These are phyloP conservation scores for Coemansia sp. DNA, from an alignment of 192 early-diverging fungal species.

Conservation along the genomic window DNA sequence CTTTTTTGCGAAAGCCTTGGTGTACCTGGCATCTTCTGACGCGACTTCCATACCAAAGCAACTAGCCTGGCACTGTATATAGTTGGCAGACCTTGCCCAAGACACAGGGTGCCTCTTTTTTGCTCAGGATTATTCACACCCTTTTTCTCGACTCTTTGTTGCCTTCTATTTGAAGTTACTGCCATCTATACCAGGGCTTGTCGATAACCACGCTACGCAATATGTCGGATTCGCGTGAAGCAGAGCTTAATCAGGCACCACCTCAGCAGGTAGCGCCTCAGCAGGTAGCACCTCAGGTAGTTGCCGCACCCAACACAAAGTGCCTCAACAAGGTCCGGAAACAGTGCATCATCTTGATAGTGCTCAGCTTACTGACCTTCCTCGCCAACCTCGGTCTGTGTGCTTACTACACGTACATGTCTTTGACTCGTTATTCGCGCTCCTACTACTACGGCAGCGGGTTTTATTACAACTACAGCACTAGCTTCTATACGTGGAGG, in stretches of 20 bases:
- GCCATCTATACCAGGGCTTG: background rate
- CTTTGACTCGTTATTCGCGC: background rate
- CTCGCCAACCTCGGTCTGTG: background rate
- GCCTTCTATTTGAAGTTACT: background rate
- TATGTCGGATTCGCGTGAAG: background rate
- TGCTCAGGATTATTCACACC: background rate
- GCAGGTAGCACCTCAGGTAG: background rate
- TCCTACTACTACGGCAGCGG: background rate
- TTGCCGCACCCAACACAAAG: background rate
- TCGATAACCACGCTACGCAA: background rate
- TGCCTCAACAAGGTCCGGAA: background rate
- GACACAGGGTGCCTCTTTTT: background rate
- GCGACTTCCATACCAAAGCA: background rate
- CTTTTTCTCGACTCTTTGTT: background rate
- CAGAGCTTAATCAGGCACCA: no score
- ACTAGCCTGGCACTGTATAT: background rate
- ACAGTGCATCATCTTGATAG: background rate
- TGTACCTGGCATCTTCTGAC: background rate
- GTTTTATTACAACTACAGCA: background rate
- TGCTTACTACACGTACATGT: background rate
- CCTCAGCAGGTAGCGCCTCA: background rate
- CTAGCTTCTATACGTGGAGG: background rate
- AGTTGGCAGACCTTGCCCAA: background rate
- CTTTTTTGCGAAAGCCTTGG: background rate
- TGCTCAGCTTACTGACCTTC: background rate